Percentiles rank a stretch among this genome's conserved stretches.
phyloP scores from a whole-genome alignment of 306 rosid genomes.

The Trichosanthes truncata region DNA sequence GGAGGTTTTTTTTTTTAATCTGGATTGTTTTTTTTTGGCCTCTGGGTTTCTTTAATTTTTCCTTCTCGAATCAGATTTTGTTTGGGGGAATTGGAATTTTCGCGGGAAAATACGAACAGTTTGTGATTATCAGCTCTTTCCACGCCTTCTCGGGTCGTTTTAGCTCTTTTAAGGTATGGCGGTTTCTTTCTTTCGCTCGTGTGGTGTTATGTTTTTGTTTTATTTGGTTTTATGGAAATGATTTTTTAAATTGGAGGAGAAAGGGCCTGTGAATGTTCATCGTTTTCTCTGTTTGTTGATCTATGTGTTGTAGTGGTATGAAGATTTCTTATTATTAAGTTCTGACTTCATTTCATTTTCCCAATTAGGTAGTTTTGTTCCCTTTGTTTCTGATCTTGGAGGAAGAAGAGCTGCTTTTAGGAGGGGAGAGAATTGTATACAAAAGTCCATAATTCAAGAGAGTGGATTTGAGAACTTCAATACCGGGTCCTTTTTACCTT shows the following conservation, averaged over 20 bases:
- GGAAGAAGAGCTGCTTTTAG: slow-evolving; percentile 19
- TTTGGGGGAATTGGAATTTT: not conserved
- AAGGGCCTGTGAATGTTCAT: not conserved
- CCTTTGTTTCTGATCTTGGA: slow-evolving; percentile 28
- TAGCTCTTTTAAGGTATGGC: slow-evolving; percentile 28
- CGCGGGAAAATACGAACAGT: not conserved
- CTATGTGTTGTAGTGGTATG: slow-evolving; percentile 1
- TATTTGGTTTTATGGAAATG: not conserved
- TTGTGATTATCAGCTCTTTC: slow-evolving; percentile 20
- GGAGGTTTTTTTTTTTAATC: not conserved
- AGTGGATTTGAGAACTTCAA: slow-evolving; percentile 11
- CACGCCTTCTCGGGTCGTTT: slow-evolving; percentile 21
- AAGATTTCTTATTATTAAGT: not conserved
- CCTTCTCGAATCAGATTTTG: slow-evolving; percentile 1
- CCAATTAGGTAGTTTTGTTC: slow-evolving; percentile 23
- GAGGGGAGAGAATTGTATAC: slow-evolving; percentile 24
- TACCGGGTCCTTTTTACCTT: not conserved
- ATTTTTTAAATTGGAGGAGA: not conserved
- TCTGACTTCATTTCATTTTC: not conserved
- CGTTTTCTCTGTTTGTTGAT: slow-evolving; percentile 3
- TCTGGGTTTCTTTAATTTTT: not conserved
- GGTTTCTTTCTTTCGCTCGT: not conserved
- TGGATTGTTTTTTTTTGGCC: not conserved
- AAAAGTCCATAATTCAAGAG: slow-evolving; percentile 10
- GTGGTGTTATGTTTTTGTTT: not conserved